These are phyloP conservation scores for Pseudevernia furfuracea DNA, from an alignment of 495 filamentous ascomycete genomes.

Conservation along the genomic window DNA sequence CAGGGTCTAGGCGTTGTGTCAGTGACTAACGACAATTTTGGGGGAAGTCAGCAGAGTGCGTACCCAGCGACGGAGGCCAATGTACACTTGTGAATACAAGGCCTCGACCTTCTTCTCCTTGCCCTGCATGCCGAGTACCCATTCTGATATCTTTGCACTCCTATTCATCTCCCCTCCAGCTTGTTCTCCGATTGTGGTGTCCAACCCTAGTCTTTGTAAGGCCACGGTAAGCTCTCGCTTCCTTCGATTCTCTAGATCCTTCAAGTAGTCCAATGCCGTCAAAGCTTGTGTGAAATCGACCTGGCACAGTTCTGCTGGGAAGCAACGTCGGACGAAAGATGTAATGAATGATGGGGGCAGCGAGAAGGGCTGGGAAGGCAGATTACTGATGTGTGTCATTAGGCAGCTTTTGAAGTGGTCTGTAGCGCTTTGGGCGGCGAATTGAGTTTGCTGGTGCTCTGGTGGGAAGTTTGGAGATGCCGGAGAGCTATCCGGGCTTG, in stretches of 20 bases:
- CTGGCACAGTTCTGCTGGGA: conserved; percentile 45
- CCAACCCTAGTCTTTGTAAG: conserved; percentile 39
- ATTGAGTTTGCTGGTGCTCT: conserved; percentile 31
- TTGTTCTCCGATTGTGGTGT: conserved; percentile 32
- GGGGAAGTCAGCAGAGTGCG: conserved; percentile 24
- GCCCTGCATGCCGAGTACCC: conserved; percentile 46
- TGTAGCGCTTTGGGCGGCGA: conserved; percentile 38
- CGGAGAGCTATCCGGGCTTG: conserved; percentile 34
- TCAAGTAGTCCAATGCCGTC: conserved; percentile 64
- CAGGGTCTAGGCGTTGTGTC: conserved; percentile 43
- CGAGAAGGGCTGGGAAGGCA: conserved; percentile 57
- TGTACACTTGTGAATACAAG: conserved; percentile 57
- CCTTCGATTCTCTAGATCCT: conserved; percentile 57
- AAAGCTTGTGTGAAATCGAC: conserved; percentile 69
- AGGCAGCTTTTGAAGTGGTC: conserved; percentile 56
- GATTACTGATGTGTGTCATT: conserved; percentile 54
- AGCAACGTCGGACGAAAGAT: conserved; percentile 56
- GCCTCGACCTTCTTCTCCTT: conserved; percentile 53
- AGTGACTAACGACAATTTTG: conserved; percentile 21
- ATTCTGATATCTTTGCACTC: conserved; percentile 45
- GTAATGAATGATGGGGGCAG: conserved; percentile 61
- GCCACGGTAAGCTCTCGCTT: conserved; percentile 50
- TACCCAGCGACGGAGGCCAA: conserved; percentile 66
- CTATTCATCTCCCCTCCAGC: conserved; percentile 37
- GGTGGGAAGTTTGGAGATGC: conserved; percentile 31